Evolutionary conservation across 2,329 filamentous ascomycete genomes (phyloP).

Genomic region (Monosporascus sp.): DNA sequence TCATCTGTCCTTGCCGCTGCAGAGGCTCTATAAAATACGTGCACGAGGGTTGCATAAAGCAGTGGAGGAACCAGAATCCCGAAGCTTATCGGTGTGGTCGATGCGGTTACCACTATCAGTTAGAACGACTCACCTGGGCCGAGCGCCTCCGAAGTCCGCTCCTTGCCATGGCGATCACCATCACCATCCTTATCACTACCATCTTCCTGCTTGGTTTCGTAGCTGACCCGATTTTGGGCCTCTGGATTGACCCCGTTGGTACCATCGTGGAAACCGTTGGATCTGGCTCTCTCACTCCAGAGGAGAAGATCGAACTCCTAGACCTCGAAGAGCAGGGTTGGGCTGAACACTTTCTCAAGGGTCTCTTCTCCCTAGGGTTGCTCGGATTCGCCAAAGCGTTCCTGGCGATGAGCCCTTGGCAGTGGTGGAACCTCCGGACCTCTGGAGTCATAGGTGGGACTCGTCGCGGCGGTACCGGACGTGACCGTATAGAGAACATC

Average conservation of each 20-base stretch:
- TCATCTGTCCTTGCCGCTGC: slow-evolving; percentile 88
- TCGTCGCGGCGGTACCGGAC: slow-evolving; percentile 58
- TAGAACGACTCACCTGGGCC: slow-evolving; percentile 72
- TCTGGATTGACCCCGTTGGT: slow-evolving; percentile 75
- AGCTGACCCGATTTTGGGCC: slow-evolving; percentile 84
- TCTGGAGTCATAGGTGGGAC: slow-evolving; percentile 49
- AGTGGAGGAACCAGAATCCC: slow-evolving; percentile 70
- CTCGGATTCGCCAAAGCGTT: slow-evolving; percentile 80
- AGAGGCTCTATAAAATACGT: slow-evolving; percentile 91
- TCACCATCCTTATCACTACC: slow-evolving; percentile 62
- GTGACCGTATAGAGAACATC: slow-evolving; percentile 71
- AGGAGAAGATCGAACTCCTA: slow-evolving; percentile 35
- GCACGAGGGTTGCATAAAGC: slow-evolving; percentile 81
- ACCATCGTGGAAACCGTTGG: slow-evolving; percentile 50
- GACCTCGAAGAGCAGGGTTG: slow-evolving; percentile 57
- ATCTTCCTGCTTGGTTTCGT: slow-evolving; percentile 85
- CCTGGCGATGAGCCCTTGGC: slow-evolving; percentile 66
- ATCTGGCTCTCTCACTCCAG: slow-evolving; percentile 31
- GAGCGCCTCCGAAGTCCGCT: slow-evolving; percentile 61
- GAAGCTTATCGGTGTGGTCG: slow-evolving; percentile 87
- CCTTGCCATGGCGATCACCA: slow-evolving; percentile 65
- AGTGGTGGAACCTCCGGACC: slow-evolving; percentile 69
- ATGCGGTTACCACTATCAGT: slow-evolving; percentile 75
- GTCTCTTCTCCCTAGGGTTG: slow-evolving; percentile 81
- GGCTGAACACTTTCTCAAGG: slow-evolving; percentile 82